Evolutionary conservation across 306 rosid species (phyloP), one percentile per base, ranked within the genome.

Genomic region (Rosa multiflora): DNA sequence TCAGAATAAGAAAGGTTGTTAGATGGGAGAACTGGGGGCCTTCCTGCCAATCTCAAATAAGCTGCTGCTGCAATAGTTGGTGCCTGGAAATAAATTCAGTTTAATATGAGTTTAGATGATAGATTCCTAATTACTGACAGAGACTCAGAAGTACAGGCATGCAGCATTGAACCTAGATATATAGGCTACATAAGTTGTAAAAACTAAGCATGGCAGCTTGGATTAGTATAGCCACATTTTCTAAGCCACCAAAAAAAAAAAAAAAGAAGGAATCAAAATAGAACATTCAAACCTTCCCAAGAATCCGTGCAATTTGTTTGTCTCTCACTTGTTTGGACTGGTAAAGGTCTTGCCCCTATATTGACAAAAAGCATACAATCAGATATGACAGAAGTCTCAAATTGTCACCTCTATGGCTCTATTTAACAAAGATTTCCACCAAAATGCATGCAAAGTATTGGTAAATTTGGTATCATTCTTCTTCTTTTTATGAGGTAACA

Each of bases 21-120:
- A 23, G 98, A 90, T 74, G 98, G 98, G 74, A 93, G 97, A 85
- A 93, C 97, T 17, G 98, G 87, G 37, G 94, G 97, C 78, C 98
- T 88, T 88, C 98, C 98, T 26, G 93, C 93, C 85, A 88, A 46
- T 74, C 98, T 86, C 85, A 91, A 86, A 88, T 91, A 88, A 76
- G 89, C 91, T 10, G 97, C 98, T 42, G 98, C 93, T 14, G 97
- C 97, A 77, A 93, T 86, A 73, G 98, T 93, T 68, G 98, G 89
- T 73, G 89, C 91, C 98, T 93, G 92, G 68, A 79, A 79, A 79
- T 64, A 76, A 52, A 48, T 40, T 53, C 23, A 13, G 18, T 13
- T 43, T 72, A 48, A 32, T 59, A 35, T 9, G 35, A 73, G 59
- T 55, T 71, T 76, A 39, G 80, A 49, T 49, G 72, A 29, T 40